phyloP scores from a whole-genome alignment of 306 rosid species.

The Lablab purpureus region DNA sequence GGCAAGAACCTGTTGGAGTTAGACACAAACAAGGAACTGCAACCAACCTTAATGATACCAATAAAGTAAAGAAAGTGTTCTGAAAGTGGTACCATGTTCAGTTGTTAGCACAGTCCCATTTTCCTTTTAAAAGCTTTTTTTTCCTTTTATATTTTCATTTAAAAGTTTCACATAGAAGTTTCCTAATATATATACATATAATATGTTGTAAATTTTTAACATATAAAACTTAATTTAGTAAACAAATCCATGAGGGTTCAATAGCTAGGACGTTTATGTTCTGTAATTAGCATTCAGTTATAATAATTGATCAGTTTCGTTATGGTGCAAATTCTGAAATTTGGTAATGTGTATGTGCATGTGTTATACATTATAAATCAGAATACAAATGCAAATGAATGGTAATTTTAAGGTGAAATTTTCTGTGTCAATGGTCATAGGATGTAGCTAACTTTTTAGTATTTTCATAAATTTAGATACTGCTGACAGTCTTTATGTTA shows the following conservation, averaged over 20 bases:
- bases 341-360: neutral
- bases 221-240: slow-evolving; percentile 34
- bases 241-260: slow-evolving; percentile 16
- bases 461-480: too few relatives aligned
- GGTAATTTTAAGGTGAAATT: too few relatives aligned
- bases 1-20: slow-evolving; percentile 48
- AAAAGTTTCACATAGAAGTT: slow-evolving; percentile 15
- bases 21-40: slow-evolving; percentile 34
- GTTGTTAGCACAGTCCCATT: neutral
- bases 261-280: neutral
- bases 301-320: slow-evolving; percentile 19
- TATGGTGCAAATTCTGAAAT: neutral
- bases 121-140: neutral
- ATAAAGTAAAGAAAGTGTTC: slow-evolving; percentile 55
- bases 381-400: too few relatives aligned
- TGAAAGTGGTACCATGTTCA: slow-evolving; percentile 25
- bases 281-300: slow-evolving; percentile 36
- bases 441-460: too few relatives aligned
- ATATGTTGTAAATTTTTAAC: slow-evolving; percentile 41
- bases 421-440: too few relatives aligned
- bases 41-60: slow-evolving; percentile 13
- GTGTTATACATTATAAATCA: too few relatives aligned
- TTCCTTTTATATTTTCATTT: neutral
- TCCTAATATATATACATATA: neutral
- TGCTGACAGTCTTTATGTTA: too few relatives aligned